Base-by-base conservation (phyloP, 495 filamentous ascomycete species). In the Hypoxylon fuscum region DNA sequence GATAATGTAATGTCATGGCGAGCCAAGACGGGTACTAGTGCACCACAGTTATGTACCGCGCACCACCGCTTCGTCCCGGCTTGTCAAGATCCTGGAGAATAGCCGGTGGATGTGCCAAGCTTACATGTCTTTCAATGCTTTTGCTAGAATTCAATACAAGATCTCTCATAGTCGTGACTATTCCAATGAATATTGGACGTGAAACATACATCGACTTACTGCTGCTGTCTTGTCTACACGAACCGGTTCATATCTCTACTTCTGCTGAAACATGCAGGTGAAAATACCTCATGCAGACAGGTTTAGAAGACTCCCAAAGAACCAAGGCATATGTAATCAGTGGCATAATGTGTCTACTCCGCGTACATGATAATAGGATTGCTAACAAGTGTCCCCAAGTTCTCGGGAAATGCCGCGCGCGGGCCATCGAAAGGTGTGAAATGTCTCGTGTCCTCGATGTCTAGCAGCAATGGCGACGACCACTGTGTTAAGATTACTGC, bases 1-100 rank as follows among this genome's bases (percentile, higher is more conserved):
- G 42, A 57, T 34, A 44, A 14, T n/a, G n/a, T n/a, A n/a, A 37
- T 37, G 49, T 43, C 59, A 50, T 37, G 18, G 48, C 20, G 21
- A 68, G 64, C 64, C 64, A 68, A 68, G 64, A 54, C 64, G 64
- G 64, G 64, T 63, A 52, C 59, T 68, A 59, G 55, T 58, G 64
- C 63, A 41, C 23, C 38, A 56, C 51, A 47, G 53, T 56, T 27
- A 27, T n/a, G n/a, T 42, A 55, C 41, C 62, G 41, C 22, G 34
- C 34, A 31, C 12, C 60, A n/a, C 40, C 53, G 63, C 63, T 58
- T 61, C 51, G 45, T 66, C 53, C 63, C 63, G 57, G 53, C 49
- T 57, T 47, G 56, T 55, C 38, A 31, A 35, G 21, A 56, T 66
- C 51, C 52, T 56, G 35, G 47, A 57, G 23, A 56, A 55, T 32